Percentiles rank a stretch among this genome's conserved stretches.
phyloP scores from a whole-genome alignment of 1,139 yeast species.

The Scheffersomyces illinoinensis region DNA sequence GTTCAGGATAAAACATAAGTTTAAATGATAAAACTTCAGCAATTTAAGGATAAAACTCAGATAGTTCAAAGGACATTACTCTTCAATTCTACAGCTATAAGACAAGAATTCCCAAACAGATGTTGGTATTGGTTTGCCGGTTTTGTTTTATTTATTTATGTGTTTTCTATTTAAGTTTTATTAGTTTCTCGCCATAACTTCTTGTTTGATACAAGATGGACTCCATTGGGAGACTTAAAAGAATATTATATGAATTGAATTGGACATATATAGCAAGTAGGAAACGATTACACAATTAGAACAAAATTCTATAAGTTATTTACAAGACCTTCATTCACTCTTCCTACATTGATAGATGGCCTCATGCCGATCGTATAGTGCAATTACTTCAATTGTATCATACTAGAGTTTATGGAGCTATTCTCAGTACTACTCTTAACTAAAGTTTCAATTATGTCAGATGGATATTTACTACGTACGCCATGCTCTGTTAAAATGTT shows the following conservation, averaged over 20 bases:
- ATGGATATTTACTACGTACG: not conserved
- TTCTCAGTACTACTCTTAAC: too few relatives aligned
- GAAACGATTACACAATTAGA: not conserved
- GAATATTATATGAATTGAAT: constrained; percentile 1
- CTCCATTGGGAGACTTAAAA: not conserved
- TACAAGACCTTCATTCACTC: too few relatives aligned
- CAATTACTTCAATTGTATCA: too few relatives aligned
- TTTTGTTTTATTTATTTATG: not conserved
- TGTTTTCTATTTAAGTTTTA: not conserved
- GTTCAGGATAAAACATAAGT: not conserved
- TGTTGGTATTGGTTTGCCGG: not conserved
- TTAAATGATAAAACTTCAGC: not conserved
- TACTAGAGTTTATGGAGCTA: too few relatives aligned
- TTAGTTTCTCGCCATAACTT: not conserved
- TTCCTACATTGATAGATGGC: too few relatives aligned
- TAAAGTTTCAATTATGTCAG: not conserved
- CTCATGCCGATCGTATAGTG: too few relatives aligned
- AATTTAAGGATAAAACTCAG: not conserved
- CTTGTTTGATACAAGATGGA: not conserved
- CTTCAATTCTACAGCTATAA: not conserved
- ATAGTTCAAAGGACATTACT: not conserved
- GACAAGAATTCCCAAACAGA: not conserved
- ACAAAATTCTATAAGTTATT: too few relatives aligned
- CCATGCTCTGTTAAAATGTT: not conserved
- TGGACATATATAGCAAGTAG: constrained; percentile 1